phyloP scores from a whole-genome alignment of 306 rosid genomes.

The Vigna trinervia region DNA sequence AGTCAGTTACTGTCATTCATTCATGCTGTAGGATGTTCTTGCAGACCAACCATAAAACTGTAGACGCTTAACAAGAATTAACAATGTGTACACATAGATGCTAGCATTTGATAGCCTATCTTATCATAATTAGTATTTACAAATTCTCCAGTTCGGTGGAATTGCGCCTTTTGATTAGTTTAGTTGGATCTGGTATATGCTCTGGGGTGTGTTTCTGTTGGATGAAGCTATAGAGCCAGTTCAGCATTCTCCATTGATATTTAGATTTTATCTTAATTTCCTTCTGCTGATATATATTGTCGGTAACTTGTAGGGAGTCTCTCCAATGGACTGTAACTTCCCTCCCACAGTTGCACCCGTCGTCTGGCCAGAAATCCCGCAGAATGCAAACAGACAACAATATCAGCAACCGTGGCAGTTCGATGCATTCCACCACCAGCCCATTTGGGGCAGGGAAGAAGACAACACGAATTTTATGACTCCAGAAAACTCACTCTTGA shows the following conservation, averaged over 20 bases:
- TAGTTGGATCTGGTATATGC: conserved; percentile 20
- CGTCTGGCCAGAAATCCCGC: conserved; percentile 70
- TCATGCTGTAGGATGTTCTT: conserved; percentile 30
- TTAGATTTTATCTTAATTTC: conserved; percentile 32
- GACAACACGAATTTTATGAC: conserved; percentile 66
- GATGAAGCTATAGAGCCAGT: conserved; percentile 1
- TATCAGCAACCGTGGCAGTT: conserved; percentile 80
- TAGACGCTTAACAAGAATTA: conserved; percentile 5
- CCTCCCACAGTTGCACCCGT: conserved; percentile 63
- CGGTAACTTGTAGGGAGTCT: conserved; percentile 59
- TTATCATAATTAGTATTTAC: conserved; percentile 8
- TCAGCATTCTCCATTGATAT: conserved; percentile 22
- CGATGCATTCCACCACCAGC: conserved; percentile 68
- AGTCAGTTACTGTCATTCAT: conserved; percentile 1
- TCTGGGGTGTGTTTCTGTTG: neutral
- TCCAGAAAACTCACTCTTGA: conserved; percentile 79
- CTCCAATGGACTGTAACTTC: conserved; percentile 68
- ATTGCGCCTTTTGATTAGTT: conserved; percentile 1
- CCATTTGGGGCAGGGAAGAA: conserved; percentile 77
- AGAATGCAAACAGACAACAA: conserved; percentile 70
- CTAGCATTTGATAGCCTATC: conserved; percentile 28
- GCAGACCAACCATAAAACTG: conserved; percentile 26
- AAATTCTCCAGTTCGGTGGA: conserved; percentile 14
- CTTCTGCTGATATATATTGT: conserved; percentile 29
- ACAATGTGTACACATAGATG: conserved; percentile 18